Evolutionary conservation across 2,329 filamentous ascomycete genomes (phyloP).

Genomic region (Fusarium nelsonii): DNA sequence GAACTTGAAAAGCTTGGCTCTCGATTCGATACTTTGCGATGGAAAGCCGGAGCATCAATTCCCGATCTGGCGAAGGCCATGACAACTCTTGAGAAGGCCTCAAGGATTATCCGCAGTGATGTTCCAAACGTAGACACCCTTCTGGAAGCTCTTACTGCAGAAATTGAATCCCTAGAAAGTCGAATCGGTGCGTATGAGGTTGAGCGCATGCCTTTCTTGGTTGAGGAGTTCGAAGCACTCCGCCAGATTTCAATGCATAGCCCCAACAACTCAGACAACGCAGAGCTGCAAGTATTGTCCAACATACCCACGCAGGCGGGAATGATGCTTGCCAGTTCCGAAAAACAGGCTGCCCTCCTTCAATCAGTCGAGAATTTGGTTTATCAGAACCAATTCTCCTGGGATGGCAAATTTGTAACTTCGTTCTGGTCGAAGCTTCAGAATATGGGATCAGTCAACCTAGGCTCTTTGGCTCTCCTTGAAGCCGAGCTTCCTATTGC

Average conservation of each 20-base stretch:
- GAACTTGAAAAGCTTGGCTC: conserved; percentile 68
- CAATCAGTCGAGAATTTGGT: conserved; percentile 63
- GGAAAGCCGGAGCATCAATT: conserved; percentile 67
- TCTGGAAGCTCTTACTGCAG: conserved; percentile 61
- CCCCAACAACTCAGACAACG: conserved; percentile 9
- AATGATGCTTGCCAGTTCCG: conserved; percentile 52
- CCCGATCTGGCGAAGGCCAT: conserved; percentile 66
- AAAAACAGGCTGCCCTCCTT: conserved; percentile 56
- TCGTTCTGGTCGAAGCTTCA: conserved; percentile 69
- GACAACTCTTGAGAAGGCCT: conserved; percentile 67
- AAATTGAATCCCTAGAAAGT: conserved; percentile 65
- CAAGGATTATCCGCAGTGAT: conserved; percentile 63
- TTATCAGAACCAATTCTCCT: conserved; percentile 54
- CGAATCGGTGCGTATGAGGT: conserved; percentile 58
- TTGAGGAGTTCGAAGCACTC: conserved; percentile 67
- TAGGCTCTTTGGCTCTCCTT: conserved; percentile 72
- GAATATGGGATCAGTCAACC: conserved; percentile 63
- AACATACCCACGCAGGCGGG: conserved; percentile 53
- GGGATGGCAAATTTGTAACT: conserved; percentile 56
- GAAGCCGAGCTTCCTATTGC: conserved; percentile 74
- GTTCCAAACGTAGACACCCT: conserved; percentile 60
- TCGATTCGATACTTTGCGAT: conserved; percentile 71
- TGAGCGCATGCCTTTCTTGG: conserved; percentile 63
- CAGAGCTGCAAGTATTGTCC: conserved; percentile 64
- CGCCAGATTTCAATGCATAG: conserved; percentile 65